Conservation (phyloP, 345 rosid genomes). For the Rhizophora mangle region DNA sequence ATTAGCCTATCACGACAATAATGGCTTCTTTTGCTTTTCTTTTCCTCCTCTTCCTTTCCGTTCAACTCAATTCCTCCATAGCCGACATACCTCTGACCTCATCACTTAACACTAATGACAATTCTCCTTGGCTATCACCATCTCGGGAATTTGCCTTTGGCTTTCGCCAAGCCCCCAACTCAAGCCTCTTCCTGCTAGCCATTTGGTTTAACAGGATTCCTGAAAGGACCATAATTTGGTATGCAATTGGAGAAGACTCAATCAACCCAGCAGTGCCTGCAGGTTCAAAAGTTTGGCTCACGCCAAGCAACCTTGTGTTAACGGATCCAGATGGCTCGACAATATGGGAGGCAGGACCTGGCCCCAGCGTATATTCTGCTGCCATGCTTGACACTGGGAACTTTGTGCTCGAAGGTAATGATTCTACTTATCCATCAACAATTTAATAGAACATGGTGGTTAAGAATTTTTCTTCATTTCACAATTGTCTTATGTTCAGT, state of each 20-base stretch:
- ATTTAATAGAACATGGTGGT: too few species aligned
- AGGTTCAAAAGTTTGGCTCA: conserved; percentile 13
- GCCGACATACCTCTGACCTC: neutral
- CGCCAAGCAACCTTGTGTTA: neutral
- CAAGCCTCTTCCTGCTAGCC: too few species aligned
- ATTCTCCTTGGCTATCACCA: too few species aligned
- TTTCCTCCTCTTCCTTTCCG: conserved; percentile 2
- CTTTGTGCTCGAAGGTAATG: conserved; percentile 9
- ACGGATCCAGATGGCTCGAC: conserved; percentile 15
- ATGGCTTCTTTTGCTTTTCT: neutral
- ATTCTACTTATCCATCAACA: too few species aligned
- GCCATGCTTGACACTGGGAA: conserved; percentile 23
- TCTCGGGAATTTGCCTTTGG: too few species aligned
- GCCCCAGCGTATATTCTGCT: conserved; percentile 1
- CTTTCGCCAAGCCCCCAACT: too few species aligned
- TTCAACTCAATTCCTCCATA: neutral
- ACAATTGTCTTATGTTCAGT: too few species aligned
- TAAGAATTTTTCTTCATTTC: too few species aligned
- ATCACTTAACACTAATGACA: neutral
- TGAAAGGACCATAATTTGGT: neutral
- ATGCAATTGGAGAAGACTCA: too few species aligned
- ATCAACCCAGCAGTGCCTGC: conserved; percentile 2
- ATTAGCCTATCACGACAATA: too few species aligned
- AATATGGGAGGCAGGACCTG: conserved; percentile 7
- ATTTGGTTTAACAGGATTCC: too few species aligned